Percentiles rank a stretch among this genome's conserved stretches.
phyloP scores from a whole-genome alignment of 306 rosid species.

The Acmispon strigosus region DNA sequence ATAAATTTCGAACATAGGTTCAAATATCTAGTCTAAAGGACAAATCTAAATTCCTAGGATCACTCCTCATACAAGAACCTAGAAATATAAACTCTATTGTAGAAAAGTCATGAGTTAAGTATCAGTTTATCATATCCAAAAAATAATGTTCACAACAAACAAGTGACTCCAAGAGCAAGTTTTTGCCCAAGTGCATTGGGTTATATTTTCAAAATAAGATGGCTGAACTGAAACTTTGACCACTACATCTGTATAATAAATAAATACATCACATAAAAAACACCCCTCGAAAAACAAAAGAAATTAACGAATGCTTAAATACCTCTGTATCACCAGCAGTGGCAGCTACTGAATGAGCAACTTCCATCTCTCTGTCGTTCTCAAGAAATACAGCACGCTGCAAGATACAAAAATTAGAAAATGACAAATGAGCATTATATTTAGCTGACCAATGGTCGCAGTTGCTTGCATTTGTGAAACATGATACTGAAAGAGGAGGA shows the following conservation, averaged over 20 bases:
- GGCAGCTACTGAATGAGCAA: conserved; percentile 88
- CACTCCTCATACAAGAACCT: not conserved
- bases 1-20: not conserved
- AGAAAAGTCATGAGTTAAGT: not conserved
- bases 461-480: not conserved
- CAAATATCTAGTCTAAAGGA: not conserved
- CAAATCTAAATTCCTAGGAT: not conserved
- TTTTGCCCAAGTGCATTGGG: not conserved
- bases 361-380: conserved; percentile 84
- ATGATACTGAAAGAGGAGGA: conserved; percentile 5
- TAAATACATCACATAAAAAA: not conserved
- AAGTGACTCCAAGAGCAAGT: not conserved
- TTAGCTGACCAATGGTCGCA: not conserved
- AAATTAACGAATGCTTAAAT: not conserved
- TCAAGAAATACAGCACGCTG: conserved; percentile 88
- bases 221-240: not conserved
- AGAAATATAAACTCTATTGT: not conserved
- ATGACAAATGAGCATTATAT: not conserved
- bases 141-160: not conserved
- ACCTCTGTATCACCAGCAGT: conserved; percentile 89
- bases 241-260: not conserved
- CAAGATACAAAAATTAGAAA: conserved; percentile 10
- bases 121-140: not conserved
- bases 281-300: not conserved
- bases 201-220: conserved; percentile 6